These are phyloP conservation scores for Alliaria petiolata DNA, from an alignment of 345 rosid species.

Conservation along the genomic window DNA sequence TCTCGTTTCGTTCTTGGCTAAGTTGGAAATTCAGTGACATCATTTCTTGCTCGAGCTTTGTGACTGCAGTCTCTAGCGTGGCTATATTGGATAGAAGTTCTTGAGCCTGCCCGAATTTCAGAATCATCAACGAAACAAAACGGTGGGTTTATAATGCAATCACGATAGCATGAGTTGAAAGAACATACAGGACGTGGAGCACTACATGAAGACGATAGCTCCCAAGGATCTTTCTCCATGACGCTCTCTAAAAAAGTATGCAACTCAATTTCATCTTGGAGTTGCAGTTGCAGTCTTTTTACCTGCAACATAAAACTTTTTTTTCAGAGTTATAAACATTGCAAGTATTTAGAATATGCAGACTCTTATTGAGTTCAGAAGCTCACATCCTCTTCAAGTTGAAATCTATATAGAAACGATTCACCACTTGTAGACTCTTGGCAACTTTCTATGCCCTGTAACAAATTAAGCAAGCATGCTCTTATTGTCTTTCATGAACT, in stretches of 20 bases:
- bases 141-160: background rate
- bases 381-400: conserved; percentile 84
- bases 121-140: conserved; percentile 13
- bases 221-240: conserved; percentile 46
- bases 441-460: conserved; percentile 40
- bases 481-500: background rate
- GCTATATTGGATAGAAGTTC: conserved; percentile 66
- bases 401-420: conserved; percentile 52
- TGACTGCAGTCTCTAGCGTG: conserved; percentile 60
- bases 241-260: conserved; percentile 59
- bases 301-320: conserved; percentile 48
- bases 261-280: conserved; percentile 64
- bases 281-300: conserved; percentile 55
- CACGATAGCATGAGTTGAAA: background rate
- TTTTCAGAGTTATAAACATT: background rate
- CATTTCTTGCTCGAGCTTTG: conserved; percentile 77
- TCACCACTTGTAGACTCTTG: conserved; percentile 38
- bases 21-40: conserved; percentile 84
- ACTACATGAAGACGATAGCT: conserved; percentile 41
- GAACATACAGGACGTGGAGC: conserved; percentile 59
- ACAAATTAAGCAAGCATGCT: conserved; percentile 18
- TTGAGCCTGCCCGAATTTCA: conserved; percentile 49
- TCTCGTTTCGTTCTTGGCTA: conserved; percentile 89
- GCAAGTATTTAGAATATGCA: background rate
- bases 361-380: conserved; percentile 11